phyloP scores from a whole-genome alignment of 2,329 filamentous ascomycete genomes.

The Orbilia brochopaga region DNA sequence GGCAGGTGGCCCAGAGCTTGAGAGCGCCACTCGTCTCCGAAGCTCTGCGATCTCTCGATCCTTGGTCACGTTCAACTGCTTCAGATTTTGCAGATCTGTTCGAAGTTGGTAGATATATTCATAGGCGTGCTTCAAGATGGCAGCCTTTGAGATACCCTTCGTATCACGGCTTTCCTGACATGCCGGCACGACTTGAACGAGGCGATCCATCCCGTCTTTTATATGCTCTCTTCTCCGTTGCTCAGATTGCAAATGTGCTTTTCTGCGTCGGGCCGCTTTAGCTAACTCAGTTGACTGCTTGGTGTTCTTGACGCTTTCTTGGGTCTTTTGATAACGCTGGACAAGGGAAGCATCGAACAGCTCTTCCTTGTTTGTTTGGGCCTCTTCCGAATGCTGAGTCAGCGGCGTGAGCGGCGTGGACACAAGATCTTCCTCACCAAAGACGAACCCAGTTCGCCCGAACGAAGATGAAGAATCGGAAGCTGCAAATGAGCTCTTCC shows the following conservation, averaged over 20 bases:
- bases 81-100: conserved; percentile 34
- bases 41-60: conserved; percentile 48
- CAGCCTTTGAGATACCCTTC: conserved; percentile 53
- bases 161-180: conserved; percentile 52
- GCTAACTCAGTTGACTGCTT: conserved; percentile 39
- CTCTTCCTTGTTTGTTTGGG: conserved; percentile 34
- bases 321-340: conserved; percentile 40
- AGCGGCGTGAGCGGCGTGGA: conserved; percentile 45
- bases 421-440: conserved; percentile 34
- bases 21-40: conserved; percentile 33
- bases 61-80: conserved; percentile 33
- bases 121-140: conserved; percentile 54
- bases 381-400: conserved; percentile 45
- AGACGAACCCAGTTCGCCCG: conserved; percentile 29
- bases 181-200: conserved; percentile 54
- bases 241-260: conserved; percentile 55
- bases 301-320: conserved; percentile 22
- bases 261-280: conserved; percentile 52
- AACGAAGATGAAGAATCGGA: conserved; percentile 46
- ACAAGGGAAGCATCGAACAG: conserved; percentile 30
- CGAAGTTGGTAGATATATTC: conserved; percentile 54
- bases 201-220: conserved; percentile 55
- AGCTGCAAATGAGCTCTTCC: conserved; percentile 46
- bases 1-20: conserved; percentile 17
- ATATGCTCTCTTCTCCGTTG: conserved; percentile 55